Base-by-base conservation (phyloP, 306 rosid species). In the Vicia villosa region DNA sequence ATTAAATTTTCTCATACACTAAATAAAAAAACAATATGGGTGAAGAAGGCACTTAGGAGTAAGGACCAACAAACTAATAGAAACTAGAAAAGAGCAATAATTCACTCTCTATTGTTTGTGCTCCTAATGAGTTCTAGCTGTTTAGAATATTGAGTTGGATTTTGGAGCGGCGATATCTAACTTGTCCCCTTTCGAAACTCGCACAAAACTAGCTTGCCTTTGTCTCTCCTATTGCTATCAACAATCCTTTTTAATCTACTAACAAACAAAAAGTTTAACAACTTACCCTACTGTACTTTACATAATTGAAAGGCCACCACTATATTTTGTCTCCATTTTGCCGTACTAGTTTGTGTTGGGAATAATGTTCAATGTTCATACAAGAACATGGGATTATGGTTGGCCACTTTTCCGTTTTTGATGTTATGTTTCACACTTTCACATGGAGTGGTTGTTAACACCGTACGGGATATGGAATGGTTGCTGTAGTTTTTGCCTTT, bases 141-240 rank as follows among this genome's bases (percentile, higher is more conserved):
- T 63, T 63, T 5, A 22, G 72, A 77, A 77, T 63, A 70, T 70
- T 8, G 63, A 21, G 70, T 37, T 72, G 6, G 49, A 69, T 66
- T 5, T 37, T 13, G 77, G 62, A 41, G 80, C 68, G 78, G 72
- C 58, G 69, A 24, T n/a, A 5, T 54, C 42, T 49, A 54, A 15
- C 50, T 73, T 81, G 85, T 77, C 82, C 54, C 55, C 67, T 68
- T 21, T 77, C 0, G 80, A 66, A 73, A 62, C 9, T 56, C 26
- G 77, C 61, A 73, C 54, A 65, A 67, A 66, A 55, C 58, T 63
- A 60, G 76, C 11, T 56, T 73, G 56, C 62, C 66, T 56, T 75
- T 74, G 68, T 72, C 68, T 13, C 66, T 49, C 46, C 69, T 11
- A 65, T 58, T 20, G 62, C 71, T 65, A 38, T 70, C 70, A 46